Base-by-base conservation (phyloP, 2,329 filamentous ascomycete species). In the Sclerotinia spermophila region DNA sequence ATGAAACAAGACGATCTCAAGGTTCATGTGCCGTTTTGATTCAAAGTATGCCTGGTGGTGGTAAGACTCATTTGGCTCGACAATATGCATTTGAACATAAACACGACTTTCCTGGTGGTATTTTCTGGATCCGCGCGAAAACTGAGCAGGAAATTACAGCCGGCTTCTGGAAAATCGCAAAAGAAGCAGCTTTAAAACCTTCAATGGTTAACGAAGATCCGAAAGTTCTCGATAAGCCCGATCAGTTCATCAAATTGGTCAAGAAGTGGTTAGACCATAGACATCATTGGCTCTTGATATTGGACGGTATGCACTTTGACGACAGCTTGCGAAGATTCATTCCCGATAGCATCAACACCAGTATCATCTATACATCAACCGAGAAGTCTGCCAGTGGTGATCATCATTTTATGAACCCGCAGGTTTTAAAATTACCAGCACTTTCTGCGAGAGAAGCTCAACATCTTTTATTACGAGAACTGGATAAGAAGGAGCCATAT, bases 61-160 rank as follows among this genome's bases (percentile, higher is more conserved):
- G 90, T 3, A 92, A 92, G 79, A 89, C 88, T 1, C 89, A 92
- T 75, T 81, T 92, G 21, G 89, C 89, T 40, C 84, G 90, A 5
- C 84, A 92, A 78, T 92, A 92, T 76, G 85, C 90, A 42, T 90
- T 88, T 75, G 79, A 82, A 6, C 85, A 91, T 75, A 85, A 83
- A 48, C 80, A 83, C 6, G 81, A 86, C 72, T 92, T 89, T 74
- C 85, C 86, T 0, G 89, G 89, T 2, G 90, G 90, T 1, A 83
- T 91, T 58, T 92, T 90, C 78, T 92, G 90, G 90, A 84, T 92
- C 24, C 85, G 88, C 64, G 87, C 88, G 13, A 89, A 88, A 73
- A 87, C 86, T 1, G 77, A 82, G 5, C 81, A 86, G 67, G 87
- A 90, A 65, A 82, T 88, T 45, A 85, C 85, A 67, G 86, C 87